Evolutionary conservation across 257 asterid genomes (phyloP).

Genomic region (Lavandula angustifolia): DNA sequence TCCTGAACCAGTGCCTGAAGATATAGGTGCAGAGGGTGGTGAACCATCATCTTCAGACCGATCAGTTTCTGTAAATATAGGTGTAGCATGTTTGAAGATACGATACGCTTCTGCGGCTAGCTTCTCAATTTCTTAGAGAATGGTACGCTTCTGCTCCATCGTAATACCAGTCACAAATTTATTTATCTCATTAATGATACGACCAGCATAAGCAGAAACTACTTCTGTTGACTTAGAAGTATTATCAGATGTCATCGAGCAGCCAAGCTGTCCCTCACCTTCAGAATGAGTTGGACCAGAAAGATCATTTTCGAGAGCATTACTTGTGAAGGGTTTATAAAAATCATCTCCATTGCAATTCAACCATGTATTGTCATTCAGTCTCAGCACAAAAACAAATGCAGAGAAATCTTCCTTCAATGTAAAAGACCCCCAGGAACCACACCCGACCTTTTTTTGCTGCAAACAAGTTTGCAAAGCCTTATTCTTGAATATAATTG

Average conservation of each 20-base stretch:
- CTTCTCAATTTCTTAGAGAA: constrained; percentile 98
- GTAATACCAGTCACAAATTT: constrained; percentile 69
- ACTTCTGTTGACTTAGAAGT: constrained; percentile 43
- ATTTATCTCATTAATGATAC: constrained; percentile 73
- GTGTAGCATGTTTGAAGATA: constrained; percentile 70
- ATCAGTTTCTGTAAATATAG: constrained; percentile 48
- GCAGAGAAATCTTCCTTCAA: constrained; percentile 59
- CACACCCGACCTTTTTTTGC: constrained; percentile 55
- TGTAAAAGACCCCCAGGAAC: constrained; percentile 66
- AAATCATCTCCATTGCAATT: constrained; percentile 77
- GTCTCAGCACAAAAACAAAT: constrained; percentile 81
- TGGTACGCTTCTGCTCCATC: constrained; percentile 58
- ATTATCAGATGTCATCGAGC: constrained; percentile 32
- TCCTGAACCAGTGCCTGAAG: constrained; percentile 93
- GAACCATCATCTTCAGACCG: constrained; percentile 43
- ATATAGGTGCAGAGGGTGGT: constrained; percentile 46
- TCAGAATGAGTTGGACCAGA: constrained; percentile 34
- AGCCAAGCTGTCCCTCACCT: constrained; percentile 32
- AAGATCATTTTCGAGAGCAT: constrained; percentile 32
- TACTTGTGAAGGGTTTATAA: constrained; percentile 57
- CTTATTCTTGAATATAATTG: constrained; percentile 71
- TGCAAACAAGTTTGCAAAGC: constrained; percentile 81
- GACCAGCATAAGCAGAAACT: constrained; percentile 57
- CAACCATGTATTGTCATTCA: constrained; percentile 74
- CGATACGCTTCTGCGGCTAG: constrained; percentile 98